Base-by-base conservation (phyloP, 2,329 filamentous ascomycete species). In the Cladophialophora psammophila region DNA sequence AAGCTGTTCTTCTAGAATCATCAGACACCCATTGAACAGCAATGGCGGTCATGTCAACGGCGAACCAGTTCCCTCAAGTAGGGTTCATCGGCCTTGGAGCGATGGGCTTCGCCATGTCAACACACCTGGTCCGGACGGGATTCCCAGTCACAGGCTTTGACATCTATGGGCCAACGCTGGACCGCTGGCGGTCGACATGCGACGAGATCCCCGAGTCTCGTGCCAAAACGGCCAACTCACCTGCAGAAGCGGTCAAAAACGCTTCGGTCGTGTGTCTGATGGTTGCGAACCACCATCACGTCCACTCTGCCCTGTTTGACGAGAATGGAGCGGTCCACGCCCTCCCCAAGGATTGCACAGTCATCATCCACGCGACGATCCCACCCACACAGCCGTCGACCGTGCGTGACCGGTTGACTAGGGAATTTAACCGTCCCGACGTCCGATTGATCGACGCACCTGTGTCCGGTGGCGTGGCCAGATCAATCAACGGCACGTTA, bases 51-150 rank as follows among this genome's bases (percentile, higher is more conserved):
- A 66, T 58, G 26, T 42, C 73, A 52, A 73, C 72, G 31, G 70
- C 60, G 36, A 78, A 71, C 26, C 79, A 80, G 72, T 79, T 79
- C 38, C 85, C 83, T 32, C 74, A 78, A 61, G 80, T 91, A 62
- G 85, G 87, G 70, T 92, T 92, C 78, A 88, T 91, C 70, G 91
- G 91, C 81, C 88, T 93, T 2, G 91, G 91, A 64, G 90, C 90
- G 78, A 93, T 93, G 91, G 91, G 91, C 75, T 91, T 92, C 76
- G 91, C 91, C 75, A 93, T 93, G 90, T 91, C 91, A 70, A 91
- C 87, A 67, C 85, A 92, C 75, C 85, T 93, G 54, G 82, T 92
- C 73, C 87, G 88, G 71, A 80, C 86, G 70, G 89, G 89, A 65
- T 91, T 90, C 77, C 68, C 80, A 32, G 90, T 93, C 31, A 89